Conservation (phyloP, 345 rosid species). For the Noccaea caerulescens region DNA sequence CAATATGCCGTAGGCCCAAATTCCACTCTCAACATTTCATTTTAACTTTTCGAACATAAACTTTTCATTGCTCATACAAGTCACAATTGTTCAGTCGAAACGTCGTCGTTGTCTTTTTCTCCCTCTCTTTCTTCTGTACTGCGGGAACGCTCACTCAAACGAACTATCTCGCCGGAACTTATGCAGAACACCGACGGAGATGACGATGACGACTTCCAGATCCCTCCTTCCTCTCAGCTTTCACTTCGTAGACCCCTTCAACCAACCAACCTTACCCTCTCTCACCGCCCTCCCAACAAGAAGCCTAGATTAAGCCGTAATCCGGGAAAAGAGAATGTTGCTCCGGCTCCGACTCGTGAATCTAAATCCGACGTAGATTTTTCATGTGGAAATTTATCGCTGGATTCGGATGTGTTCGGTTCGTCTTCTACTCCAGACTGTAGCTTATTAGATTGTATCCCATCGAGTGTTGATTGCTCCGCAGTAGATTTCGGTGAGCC, state of each 20-base stretch:
- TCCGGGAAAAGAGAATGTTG: slow-evolving; percentile 59
- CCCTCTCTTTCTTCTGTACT: neutral
- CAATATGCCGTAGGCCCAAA: neutral
- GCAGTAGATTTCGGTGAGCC: slow-evolving; percentile 6
- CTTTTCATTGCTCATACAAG: neutral
- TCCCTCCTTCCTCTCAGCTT: slow-evolving; percentile 52
- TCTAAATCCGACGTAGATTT: neutral
- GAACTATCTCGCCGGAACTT: slow-evolving; percentile 26
- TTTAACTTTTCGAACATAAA: neutral
- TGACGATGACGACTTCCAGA: slow-evolving; percentile 69
- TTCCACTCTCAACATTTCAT: neutral
- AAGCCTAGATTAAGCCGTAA: slow-evolving; percentile 42
- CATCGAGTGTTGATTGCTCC: slow-evolving; percentile 61
- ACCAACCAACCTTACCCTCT: slow-evolving; percentile 35
- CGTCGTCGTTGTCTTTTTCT: slow-evolving; percentile 25
- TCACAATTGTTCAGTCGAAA: neutral
- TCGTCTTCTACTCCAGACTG: slow-evolving; percentile 44
- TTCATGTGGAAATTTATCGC: neutral
- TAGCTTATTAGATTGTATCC: slow-evolving; percentile 76
- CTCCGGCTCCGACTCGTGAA: slow-evolving; percentile 20
- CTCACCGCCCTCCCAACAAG: slow-evolving; percentile 48
- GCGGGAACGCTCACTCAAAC: slow-evolving; percentile 7
- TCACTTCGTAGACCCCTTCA: slow-evolving; percentile 40
- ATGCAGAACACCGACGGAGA: slow-evolving; percentile 30
- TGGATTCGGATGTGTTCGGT: neutral